phyloP scores from a whole-genome alignment of 495 filamentous ascomycete species.

The Hypoxylon fuscum region DNA sequence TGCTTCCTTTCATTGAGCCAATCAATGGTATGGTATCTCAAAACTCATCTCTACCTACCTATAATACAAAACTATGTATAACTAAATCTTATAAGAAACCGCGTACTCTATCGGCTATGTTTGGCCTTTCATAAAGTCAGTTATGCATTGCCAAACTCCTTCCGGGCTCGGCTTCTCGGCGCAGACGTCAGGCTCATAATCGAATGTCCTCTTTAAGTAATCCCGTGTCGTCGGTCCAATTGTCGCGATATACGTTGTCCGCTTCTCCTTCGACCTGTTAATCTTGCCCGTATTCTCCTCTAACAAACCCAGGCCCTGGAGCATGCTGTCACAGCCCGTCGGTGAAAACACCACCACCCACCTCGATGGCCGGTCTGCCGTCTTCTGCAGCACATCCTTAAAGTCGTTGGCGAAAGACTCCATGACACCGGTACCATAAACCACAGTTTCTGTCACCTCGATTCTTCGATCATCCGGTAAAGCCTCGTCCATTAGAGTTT shows the following conservation, averaged over 20 bases:
- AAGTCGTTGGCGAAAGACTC: slow-evolving; percentile 76
- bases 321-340: slow-evolving; percentile 83
- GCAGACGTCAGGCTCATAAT: slow-evolving; percentile 80
- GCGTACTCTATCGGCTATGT: too few species aligned
- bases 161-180: slow-evolving; percentile 84
- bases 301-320: slow-evolving; percentile 69
- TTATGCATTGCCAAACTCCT: slow-evolving; percentile 77
- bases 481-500: slow-evolving; percentile 66
- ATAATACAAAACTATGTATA: slow-evolving; percentile 3
- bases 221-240: slow-evolving; percentile 95
- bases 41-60: too few species aligned
- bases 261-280: slow-evolving; percentile 39
- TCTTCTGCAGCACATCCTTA: slow-evolving; percentile 51
- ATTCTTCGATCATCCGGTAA: slow-evolving; percentile 59
- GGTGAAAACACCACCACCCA: slow-evolving; percentile 98
- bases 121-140: slow-evolving; percentile 50
- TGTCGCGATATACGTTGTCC: slow-evolving; percentile 72
- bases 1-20: too few species aligned
- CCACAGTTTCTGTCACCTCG: slow-evolving; percentile 75
- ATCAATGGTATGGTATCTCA: too few species aligned
- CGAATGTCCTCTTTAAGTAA: slow-evolving; percentile 72
- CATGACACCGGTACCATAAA: slow-evolving; percentile 88
- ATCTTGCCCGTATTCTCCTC: slow-evolving; percentile 59
- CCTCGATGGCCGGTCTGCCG: slow-evolving; percentile 50
- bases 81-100: too few species aligned